These are phyloP conservation scores for Baeospora myosura DNA, from an alignment of 1,284 basidiomycete genomes.

Conservation along the genomic window DNA sequence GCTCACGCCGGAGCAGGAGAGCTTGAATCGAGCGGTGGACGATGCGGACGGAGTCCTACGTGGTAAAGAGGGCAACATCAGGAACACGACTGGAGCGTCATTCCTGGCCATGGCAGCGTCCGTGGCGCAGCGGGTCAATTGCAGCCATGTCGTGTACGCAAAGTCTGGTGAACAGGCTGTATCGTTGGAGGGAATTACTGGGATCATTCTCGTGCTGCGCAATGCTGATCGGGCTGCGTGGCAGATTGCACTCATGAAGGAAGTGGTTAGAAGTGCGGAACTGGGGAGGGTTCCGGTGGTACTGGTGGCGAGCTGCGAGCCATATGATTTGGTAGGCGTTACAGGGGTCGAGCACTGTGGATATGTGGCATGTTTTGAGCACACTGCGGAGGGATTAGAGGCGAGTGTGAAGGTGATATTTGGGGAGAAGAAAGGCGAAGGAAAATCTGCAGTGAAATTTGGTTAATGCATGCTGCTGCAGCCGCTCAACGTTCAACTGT, in stretches of 20 bases:
- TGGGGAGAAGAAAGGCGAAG: conserved; percentile 28
- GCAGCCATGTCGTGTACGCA: conserved; percentile 43
- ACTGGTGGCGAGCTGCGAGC: conserved; percentile 50
- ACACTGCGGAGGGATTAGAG: conserved; percentile 42
- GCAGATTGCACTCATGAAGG: conserved; percentile 41
- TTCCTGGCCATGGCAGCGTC: conserved; percentile 42
- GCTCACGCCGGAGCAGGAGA: conserved; percentile 49
- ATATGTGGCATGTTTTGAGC: conserved; percentile 49
- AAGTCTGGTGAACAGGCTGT: conserved; percentile 16
- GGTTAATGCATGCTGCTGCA: too few species aligned
- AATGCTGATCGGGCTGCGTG: conserved; percentile 48
- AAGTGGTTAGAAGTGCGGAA: conserved; percentile 19
- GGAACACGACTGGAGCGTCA: conserved; percentile 51
- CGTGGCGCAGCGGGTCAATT: conserved; percentile 26
- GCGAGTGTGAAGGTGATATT: conserved; percentile 38
- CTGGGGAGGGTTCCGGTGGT: conserved; percentile 32
- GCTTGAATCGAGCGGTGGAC: conserved; percentile 56
- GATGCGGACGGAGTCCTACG: conserved; percentile 40
- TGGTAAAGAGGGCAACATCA: conserved; percentile 34
- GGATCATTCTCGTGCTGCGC: conserved; percentile 48
- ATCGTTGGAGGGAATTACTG: conserved; percentile 18
- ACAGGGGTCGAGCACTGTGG: neutral
- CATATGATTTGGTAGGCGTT: conserved; percentile 37
- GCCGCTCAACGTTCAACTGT: too few species aligned
- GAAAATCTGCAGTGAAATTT: conserved; percentile 32